Base-by-base conservation (phyloP, 1,139 yeast species). In the Magnusiomyces paraingens region DNA sequence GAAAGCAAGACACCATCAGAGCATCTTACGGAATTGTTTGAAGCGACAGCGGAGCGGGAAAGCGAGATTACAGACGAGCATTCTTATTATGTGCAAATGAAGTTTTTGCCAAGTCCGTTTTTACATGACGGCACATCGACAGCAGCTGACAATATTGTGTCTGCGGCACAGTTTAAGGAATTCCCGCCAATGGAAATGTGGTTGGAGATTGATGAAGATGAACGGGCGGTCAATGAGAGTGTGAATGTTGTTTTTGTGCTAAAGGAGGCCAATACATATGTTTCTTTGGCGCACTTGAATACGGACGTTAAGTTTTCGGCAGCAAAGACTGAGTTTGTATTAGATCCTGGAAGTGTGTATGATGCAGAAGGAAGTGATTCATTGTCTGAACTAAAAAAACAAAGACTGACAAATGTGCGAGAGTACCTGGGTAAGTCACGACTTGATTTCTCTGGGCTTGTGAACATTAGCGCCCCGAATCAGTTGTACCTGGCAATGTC, bases 131-230 rank as follows among this genome's bases (percentile, higher is more conserved):
- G 56, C 12, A 59, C 60, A 8, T 39, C 52, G 8, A 8, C 35
- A 6, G 20, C 47, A 26, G 41, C 32, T 55, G 52, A 54, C 2
- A 10, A 35, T 4, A 46, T 29, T 35, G 38, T n/a, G 12, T 17
- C 20, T 20, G 49, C 45, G 18, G 62, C 53, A 18, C 52, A 57
- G 20, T 57, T 58, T n/a, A 63, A 60, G 14, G 63, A 68, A 50
- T 73, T 73, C 53, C 84, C 85, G 0, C 80, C 83, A 0, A 68
- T 81, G 2, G 85, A 81, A 62, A 67, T 81, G 50, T 79, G 83
- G 80, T 67, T 77, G 52, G 78, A 75, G 47, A 65, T 79, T 52
- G 73, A 74, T 57, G 70, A 69, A 10, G 60, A 65, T 38, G 71
- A 71, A 18, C 66, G 60, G n/a, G 74, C 79, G 1, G 77, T 75